A percentile compares a stretch with the other conserved stretches of the same genome.
phyloP scores from a whole-genome alignment of 305 asterid species.

The Vinca major region DNA sequence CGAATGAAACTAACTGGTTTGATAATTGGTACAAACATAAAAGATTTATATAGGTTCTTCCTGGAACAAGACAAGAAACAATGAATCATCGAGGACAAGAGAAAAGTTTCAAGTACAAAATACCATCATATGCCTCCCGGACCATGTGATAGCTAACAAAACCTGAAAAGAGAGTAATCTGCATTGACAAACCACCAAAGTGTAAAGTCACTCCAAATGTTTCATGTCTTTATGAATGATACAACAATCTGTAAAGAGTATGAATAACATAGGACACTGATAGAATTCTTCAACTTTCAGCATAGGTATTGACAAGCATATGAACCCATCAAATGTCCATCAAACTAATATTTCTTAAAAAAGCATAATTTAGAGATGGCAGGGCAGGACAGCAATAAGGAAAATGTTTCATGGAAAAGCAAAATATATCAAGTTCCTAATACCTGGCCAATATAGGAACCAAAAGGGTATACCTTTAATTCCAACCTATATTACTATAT shows the following conservation, averaged over 20 bases:
- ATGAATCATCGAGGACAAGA: not conserved
- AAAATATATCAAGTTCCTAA: conserved; percentile 4
- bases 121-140: conserved; percentile 89
- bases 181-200: conserved; percentile 25
- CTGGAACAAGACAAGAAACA: not conserved
- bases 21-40: no score
- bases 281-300: not conserved
- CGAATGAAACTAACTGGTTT: not conserved
- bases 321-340: not conserved
- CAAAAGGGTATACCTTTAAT: not conserved
- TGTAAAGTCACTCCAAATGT: conserved; percentile 13
- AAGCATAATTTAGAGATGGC: not conserved
- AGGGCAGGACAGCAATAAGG: not conserved
- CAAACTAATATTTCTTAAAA: not conserved
- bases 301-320: not conserved
- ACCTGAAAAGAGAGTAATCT: conserved; percentile 87
- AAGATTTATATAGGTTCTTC: no score
- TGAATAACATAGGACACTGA: not conserved
- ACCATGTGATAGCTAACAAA: conserved; percentile 91
- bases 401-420: not conserved
- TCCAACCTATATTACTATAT: not conserved
- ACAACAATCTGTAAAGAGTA: not conserved
- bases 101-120: conserved; percentile 10
- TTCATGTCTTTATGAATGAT: not conserved
- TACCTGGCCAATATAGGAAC: not conserved